Conservation (phyloP, 306 rosid species). For the Prunus armeniaca region DNA sequence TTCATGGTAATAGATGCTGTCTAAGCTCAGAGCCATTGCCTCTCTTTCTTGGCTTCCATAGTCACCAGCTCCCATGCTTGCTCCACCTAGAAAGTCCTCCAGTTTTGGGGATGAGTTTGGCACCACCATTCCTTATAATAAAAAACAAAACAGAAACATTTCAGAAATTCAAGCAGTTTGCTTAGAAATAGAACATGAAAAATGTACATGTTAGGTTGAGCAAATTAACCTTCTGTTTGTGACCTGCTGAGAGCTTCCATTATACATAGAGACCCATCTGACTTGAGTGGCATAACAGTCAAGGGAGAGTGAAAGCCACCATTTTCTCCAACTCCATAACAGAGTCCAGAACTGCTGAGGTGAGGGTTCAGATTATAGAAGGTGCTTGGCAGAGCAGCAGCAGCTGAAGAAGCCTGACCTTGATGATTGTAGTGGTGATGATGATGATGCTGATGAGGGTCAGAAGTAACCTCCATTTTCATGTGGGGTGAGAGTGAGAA, state of each 20-base stretch:
- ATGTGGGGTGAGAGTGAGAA: conserved; percentile 91
- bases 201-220: neutral
- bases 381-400: conserved; percentile 42
- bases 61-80: conserved; percentile 33
- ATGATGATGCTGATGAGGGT: conserved; percentile 30
- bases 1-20: conserved; percentile 61
- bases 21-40: conserved; percentile 84
- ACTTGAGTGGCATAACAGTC: conserved; percentile 85
- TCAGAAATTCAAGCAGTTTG: neutral
- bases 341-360: conserved; percentile 38
- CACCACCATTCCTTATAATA: conserved; percentile 51
- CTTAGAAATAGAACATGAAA: neutral
- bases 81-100: conserved; percentile 88
- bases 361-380: conserved; percentile 41
- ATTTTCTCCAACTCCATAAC: conserved; percentile 51
- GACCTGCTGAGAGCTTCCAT: conserved; percentile 80
- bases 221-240: conserved; percentile 58
- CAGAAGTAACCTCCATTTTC: conserved; percentile 72
- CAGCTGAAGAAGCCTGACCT: conserved; percentile 29
- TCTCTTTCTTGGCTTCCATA: conserved; percentile 62
- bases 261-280: conserved; percentile 89
- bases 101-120: conserved; percentile 76
- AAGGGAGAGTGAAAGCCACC: conserved; percentile 55
- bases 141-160: neutral
- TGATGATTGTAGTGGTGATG: conserved; percentile 34